Evolutionary conservation across 495 filamentous ascomycete genomes (phyloP).

Genomic region (Trichocladium uniseriatum): DNA sequence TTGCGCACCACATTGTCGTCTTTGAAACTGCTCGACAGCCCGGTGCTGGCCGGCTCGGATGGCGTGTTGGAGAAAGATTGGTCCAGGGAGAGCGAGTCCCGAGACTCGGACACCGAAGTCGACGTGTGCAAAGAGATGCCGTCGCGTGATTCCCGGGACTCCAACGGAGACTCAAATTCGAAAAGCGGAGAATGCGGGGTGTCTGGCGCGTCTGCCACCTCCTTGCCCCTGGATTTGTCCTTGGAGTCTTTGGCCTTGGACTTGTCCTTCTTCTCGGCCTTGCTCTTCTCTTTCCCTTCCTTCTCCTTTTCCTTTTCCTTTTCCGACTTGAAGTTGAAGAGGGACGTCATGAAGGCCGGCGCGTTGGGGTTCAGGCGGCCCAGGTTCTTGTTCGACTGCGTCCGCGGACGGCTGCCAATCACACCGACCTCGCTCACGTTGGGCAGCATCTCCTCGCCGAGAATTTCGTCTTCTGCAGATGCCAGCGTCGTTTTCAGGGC

Average conservation of each 20-base stretch:
- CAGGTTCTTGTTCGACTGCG: constrained; percentile 36
- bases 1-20: constrained; percentile 54
- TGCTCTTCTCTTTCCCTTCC: constrained; percentile 20
- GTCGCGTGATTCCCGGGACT: constrained; percentile 52
- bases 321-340: constrained; percentile 35
- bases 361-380: constrained; percentile 42
- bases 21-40: constrained; percentile 27
- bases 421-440: constrained; percentile 41
- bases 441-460: constrained; percentile 35
- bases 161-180: constrained; percentile 46
- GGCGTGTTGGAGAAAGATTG: constrained; percentile 56
- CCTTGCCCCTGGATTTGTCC: constrained; percentile 29
- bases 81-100: constrained; percentile 59
- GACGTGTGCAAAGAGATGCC: constrained; percentile 45
- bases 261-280: constrained; percentile 21
- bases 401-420: constrained; percentile 41
- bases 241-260: constrained; percentile 24
- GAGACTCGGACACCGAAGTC: constrained; percentile 57
- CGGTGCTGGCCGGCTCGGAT: constrained; percentile 47
- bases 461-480: constrained; percentile 41
- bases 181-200: constrained; percentile 8
- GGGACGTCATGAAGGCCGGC: constrained; percentile 39
- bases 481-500: constrained; percentile 41
- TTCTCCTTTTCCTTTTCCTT: constrained; percentile 30
- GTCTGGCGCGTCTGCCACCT: constrained; percentile 10